These are phyloP conservation scores for Colletotrichum caudatum DNA, from an alignment of 2,329 filamentous ascomycete species.

Conservation along the genomic window DNA sequence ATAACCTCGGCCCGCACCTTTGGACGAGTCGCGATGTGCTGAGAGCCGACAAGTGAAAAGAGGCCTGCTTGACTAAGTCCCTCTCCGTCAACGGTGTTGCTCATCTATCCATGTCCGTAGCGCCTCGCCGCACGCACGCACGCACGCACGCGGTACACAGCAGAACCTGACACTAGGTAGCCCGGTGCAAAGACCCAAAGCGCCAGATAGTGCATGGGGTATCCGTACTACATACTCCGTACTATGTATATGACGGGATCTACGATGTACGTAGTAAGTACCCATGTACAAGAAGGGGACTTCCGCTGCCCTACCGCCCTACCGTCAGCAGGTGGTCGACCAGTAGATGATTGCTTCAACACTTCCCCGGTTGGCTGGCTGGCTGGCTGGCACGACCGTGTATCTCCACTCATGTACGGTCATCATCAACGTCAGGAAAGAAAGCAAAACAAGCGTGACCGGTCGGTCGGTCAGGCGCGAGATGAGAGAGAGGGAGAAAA, in stretches of 20 bases:
- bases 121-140: background rate
- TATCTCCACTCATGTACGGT: constrained; percentile 14
- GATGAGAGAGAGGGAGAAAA: background rate
- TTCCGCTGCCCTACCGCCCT: constrained; percentile 16
- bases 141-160: background rate
- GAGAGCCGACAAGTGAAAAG: background rate
- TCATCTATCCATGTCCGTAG: constrained; percentile 1
- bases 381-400: constrained; percentile 19
- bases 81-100: background rate
- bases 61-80: background rate
- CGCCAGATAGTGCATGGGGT: background rate
- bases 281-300: constrained; percentile 27
- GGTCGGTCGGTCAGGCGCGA: background rate
- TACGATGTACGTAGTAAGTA: background rate
- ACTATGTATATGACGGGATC: background rate
- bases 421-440: constrained; percentile 27
- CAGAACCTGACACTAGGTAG: constrained; percentile 15
- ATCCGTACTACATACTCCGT: background rate
- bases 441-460: constrained; percentile 3
- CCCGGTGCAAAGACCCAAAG: constrained; percentile 1
- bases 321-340: constrained; percentile 26
- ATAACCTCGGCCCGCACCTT: constrained; percentile 3
- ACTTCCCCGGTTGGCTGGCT: constrained; percentile 21
- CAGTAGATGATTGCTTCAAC: constrained; percentile 25
- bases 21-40: constrained; percentile 10